These are phyloP conservation scores for Laguncularia racemosa DNA, from an alignment of 345 rosid genomes.

Conservation along the genomic window DNA sequence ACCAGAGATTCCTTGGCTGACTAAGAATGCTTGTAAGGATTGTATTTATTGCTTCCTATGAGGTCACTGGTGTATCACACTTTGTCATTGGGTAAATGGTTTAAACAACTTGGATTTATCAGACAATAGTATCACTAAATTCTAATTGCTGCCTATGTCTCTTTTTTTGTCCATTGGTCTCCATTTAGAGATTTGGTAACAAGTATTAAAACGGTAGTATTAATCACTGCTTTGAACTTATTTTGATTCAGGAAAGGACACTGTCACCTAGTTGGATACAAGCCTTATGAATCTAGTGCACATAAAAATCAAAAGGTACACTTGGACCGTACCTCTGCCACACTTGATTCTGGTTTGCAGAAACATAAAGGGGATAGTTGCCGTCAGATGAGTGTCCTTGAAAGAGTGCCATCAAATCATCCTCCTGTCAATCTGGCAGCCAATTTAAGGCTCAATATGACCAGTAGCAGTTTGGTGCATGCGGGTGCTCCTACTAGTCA, in stretches of 20 bases:
- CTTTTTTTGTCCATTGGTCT: background rate
- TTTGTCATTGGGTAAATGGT: too few species aligned
- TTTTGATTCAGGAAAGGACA: constrained; percentile 44
- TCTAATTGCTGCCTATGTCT: background rate
- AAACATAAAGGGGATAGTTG: constrained; percentile 12
- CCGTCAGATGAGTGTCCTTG: constrained; percentile 12
- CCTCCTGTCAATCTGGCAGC: constrained; percentile 10
- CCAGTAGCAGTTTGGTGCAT: background rate
- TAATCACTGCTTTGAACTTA: constrained; percentile 8
- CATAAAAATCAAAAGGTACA: constrained; percentile 12
- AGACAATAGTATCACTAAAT: too few species aligned
- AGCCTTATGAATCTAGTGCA: constrained; percentile 16
- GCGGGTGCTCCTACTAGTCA: background rate
- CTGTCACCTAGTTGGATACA: constrained; percentile 47
- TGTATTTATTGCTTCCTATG: too few species aligned
- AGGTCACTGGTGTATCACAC: too few species aligned
- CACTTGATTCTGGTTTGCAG: constrained; percentile 17
- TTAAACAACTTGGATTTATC: too few species aligned
- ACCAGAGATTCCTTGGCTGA: too few species aligned
- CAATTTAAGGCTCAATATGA: background rate
- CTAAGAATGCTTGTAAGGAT: too few species aligned
- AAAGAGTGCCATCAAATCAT: constrained; percentile 18
- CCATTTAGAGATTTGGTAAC: background rate
- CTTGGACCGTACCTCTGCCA: constrained; percentile 17
- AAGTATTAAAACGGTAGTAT: background rate